phyloP scores from a whole-genome alignment of 257 asterid species.

The Mitragyna speciosa region DNA sequence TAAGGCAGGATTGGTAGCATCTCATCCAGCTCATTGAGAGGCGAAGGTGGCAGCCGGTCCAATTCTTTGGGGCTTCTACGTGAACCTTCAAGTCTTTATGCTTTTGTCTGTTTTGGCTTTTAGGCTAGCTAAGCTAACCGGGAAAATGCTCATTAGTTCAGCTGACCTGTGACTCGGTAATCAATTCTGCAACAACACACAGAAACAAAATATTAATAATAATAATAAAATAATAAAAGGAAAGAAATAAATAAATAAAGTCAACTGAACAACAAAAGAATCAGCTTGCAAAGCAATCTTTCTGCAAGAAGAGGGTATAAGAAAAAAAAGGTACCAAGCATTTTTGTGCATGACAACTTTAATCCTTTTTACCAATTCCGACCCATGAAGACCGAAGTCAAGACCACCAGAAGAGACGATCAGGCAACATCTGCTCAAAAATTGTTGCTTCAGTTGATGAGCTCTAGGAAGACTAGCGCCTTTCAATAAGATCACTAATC shows the following conservation, averaged over 20 bases:
- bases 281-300: slow-evolving; percentile 28
- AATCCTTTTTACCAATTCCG: background rate
- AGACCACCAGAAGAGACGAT: slow-evolving; percentile 8
- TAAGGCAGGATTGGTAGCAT: no score
- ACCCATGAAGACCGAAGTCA: slow-evolving; percentile 23
- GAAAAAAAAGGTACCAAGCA: background rate
- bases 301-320: background rate
- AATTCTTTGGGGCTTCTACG: no score
- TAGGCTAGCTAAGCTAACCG: background rate
- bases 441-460: slow-evolving; percentile 33
- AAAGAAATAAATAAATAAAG: no score
- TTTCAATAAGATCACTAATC: slow-evolving; percentile 34
- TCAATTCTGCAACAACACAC: background rate
- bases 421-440: slow-evolving; percentile 29
- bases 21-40: no score
- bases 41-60: no score
- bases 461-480: slow-evolving; percentile 21
- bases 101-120: no score
- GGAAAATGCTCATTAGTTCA: background rate
- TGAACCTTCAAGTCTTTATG: no score
- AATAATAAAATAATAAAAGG: no score
- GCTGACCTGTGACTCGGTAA: background rate
- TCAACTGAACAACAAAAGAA: background rate
- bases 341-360: background rate
- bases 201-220: no score